Conservation (phyloP, 768 basidiomycete species). For the Tulasnella sp. region DNA sequence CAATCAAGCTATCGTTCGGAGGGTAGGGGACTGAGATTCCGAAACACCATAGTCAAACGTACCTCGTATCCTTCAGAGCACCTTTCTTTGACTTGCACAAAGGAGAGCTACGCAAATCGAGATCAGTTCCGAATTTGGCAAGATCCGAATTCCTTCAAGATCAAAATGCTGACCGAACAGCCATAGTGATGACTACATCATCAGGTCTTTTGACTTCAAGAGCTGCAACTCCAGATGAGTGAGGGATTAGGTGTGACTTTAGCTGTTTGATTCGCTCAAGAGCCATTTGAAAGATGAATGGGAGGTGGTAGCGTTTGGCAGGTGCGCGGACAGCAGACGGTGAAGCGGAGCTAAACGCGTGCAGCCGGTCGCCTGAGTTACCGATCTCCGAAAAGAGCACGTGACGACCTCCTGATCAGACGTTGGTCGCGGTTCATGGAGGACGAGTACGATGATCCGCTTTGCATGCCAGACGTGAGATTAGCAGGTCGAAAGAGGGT, state of each 20-base stretch:
- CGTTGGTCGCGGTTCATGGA: not conserved
- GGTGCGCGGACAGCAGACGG: not conserved
- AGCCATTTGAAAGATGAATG: not conserved
- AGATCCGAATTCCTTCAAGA: slow-evolving; percentile 38
- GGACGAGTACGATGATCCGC: not conserved
- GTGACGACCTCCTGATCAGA: not conserved
- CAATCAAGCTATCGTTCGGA: not conserved
- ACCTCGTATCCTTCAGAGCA: slow-evolving; percentile 55
- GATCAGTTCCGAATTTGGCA: slow-evolving; percentile 41
- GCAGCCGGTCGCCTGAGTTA: not conserved
- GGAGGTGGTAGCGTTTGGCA: not conserved
- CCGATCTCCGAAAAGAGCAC: not conserved
- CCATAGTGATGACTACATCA: slow-evolving; percentile 76
- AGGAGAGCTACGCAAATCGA: slow-evolving; percentile 9
- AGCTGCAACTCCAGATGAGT: slow-evolving; percentile 33
- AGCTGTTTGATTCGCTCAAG: slow-evolving; percentile 62
- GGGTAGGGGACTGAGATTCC: not conserved
- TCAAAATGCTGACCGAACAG: slow-evolving; percentile 25
- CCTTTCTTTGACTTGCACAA: slow-evolving; percentile 48
- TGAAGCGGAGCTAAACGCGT: not conserved
- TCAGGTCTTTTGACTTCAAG: slow-evolving; percentile 51
- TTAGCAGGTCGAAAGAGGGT: no score
- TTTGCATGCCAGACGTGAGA: no score
- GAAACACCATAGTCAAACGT: slow-evolving; percentile 16
- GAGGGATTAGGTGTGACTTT: slow-evolving; percentile 42